Percentiles rank a stretch among this genome's conserved stretches.
phyloP scores from a whole-genome alignment of 345 rosid genomes.

The Stellera chamaejasme region DNA sequence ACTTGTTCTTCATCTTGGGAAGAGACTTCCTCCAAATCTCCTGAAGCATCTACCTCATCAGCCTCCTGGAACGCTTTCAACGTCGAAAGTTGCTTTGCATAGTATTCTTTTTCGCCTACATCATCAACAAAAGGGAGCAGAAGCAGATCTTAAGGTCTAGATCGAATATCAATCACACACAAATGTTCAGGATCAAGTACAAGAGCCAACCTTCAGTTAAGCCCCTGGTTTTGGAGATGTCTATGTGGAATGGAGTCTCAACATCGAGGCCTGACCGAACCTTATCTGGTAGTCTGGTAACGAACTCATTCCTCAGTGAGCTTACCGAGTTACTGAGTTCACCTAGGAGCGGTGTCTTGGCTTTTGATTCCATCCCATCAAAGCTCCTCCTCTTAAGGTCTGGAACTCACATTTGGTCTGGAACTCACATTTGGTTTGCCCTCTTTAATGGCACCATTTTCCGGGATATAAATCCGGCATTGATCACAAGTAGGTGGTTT shows the following conservation, averaged over 20 bases:
- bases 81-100: conserved; percentile 61
- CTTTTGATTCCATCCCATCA: conserved; percentile 15
- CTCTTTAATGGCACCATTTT: too few species aligned
- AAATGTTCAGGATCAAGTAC: neutral
- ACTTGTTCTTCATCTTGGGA: conserved; percentile 26
- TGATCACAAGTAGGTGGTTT: too few species aligned
- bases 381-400: neutral
- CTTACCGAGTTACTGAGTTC: conserved; percentile 27
- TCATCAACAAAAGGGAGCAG: neutral
- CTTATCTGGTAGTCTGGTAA: conserved; percentile 53
- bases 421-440: too few species aligned
- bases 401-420: too few species aligned
- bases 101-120: conserved; percentile 67
- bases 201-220: conserved; percentile 39
- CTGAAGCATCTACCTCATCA: conserved; percentile 33
- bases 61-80: conserved; percentile 75
- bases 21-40: conserved; percentile 18
- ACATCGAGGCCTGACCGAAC: conserved; percentile 42
- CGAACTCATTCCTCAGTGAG: conserved; percentile 38
- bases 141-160: neutral
- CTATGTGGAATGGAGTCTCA: conserved; percentile 42
- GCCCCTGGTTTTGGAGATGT: conserved; percentile 39
- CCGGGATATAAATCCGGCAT: too few species aligned
- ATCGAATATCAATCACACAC: conserved; percentile 12
- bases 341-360: conserved; percentile 25